Percentiles rank a stretch among this genome's conserved stretches.
These are phyloP conservation scores for Periconia digitata DNA, from an alignment of 2,329 filamentous ascomycete species.

Conservation along the genomic window DNA sequence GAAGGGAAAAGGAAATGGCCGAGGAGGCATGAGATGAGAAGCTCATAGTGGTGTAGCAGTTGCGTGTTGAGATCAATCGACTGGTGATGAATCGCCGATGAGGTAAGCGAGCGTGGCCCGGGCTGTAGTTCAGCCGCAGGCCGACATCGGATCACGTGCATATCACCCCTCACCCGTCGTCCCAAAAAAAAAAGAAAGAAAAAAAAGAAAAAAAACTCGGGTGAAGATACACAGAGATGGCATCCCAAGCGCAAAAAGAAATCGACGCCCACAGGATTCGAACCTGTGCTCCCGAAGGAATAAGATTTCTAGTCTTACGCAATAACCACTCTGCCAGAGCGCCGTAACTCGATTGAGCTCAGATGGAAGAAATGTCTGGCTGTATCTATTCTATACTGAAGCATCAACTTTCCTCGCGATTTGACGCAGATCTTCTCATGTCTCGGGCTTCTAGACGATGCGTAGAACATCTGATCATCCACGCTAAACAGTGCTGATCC, in stretches of 20 bases:
- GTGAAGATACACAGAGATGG: too few relatives aligned
- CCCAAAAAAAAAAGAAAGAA: neutral
- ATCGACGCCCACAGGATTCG: slow-evolving; percentile 43
- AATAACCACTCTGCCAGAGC: slow-evolving; percentile 47
- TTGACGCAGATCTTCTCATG: neutral
- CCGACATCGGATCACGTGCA: neutral
- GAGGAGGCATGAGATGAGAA: slow-evolving; percentile 41
- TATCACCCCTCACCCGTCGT: neutral
- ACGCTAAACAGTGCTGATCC: neutral
- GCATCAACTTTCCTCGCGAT: too few relatives aligned
- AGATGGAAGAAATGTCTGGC: too few relatives aligned
- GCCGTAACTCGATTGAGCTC: slow-evolving; percentile 14
- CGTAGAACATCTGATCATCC: neutral
- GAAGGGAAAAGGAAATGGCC: slow-evolving; percentile 65
- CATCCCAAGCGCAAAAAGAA: slow-evolving; percentile 29
- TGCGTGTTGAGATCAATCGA: neutral
- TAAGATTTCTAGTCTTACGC: slow-evolving; percentile 48
- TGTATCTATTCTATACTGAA: too few relatives aligned
- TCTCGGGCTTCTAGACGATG: neutral
- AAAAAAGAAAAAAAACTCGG: neutral
- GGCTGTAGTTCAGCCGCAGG: neutral
- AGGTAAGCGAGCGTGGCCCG: neutral
- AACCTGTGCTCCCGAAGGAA: slow-evolving; percentile 47
- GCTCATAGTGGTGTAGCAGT: neutral
- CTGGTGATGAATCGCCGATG: neutral